Evolutionary conservation across 192 early-diverging fungal genomes (phyloP).

Genomic region (Podila verticillata): DNA sequence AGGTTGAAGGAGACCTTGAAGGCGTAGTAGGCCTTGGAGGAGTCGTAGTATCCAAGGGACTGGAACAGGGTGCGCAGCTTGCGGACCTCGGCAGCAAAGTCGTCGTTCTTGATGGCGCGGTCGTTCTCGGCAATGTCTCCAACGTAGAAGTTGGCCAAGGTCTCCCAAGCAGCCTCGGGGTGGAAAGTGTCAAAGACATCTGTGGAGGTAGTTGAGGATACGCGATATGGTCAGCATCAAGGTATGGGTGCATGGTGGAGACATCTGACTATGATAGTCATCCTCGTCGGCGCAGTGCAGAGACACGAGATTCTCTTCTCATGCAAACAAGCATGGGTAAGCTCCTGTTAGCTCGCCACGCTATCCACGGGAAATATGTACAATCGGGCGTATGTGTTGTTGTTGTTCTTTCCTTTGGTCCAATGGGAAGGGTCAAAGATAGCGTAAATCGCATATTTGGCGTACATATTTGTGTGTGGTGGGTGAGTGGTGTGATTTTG

Average conservation of each 20-base stretch:
- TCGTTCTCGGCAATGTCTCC: conserved; percentile 70
- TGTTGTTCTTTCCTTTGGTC: too few species aligned
- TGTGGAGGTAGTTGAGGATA: conserved; percentile 6
- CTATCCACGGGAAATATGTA: too few species aligned
- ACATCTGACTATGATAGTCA: background rate
- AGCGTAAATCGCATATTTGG: too few species aligned
- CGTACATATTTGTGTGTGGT: too few species aligned
- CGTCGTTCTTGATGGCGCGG: conserved; percentile 56
- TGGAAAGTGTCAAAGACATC: conserved; percentile 87
- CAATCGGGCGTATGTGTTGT: too few species aligned
- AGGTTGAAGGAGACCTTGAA: conserved; percentile 68
- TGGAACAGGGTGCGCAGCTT: conserved; percentile 63
- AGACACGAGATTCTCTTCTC: too few species aligned
- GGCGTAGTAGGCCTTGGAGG: conserved; percentile 75
- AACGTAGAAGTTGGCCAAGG: conserved; percentile 79
- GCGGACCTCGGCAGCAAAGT: conserved; percentile 71
- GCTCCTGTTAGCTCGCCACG: too few species aligned
- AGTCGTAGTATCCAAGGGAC: conserved; percentile 67
- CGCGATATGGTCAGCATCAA: background rate
- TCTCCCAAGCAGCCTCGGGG: conserved; percentile 66
- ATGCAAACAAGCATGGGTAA: too few species aligned
- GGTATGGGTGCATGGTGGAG: background rate
- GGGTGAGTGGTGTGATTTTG: too few species aligned
- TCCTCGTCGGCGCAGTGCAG: too few species aligned
- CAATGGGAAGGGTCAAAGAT: too few species aligned